Base-by-base conservation (phyloP, 75 land plant species). In the Pinus albicaulis region DNA sequence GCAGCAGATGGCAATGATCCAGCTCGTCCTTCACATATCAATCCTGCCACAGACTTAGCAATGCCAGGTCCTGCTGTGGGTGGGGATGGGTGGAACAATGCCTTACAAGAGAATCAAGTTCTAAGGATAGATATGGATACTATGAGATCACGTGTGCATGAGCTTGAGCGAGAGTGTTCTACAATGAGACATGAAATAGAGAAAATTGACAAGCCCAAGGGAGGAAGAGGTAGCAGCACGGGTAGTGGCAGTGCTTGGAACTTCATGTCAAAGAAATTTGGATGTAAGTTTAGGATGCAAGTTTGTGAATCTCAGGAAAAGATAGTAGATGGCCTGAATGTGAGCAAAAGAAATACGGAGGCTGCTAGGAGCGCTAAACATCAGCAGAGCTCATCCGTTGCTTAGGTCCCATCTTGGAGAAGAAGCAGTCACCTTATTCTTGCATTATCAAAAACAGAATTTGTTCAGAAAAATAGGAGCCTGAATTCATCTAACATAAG, bases 61-160 rank as follows among this genome's bases (percentile, higher is more conserved):
- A 38, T 68, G 71, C 22, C 71, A 41, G 48, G 24, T n/a, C 26
- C 57, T 16, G 36, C n/a, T 14, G 31, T 25, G 31, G 55, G 28
- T 12, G 74, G 74, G 57, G 57, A 55, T 16, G 26, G 57, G 24
- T 89, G 98, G 98, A 81, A 80, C 72, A 72, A 79, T 69, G 86
- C 92, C 23, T 65, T 81, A 22, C 82, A 86, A 77, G 92, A 89
- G 76, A 94, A 92, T 82, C 95, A 92, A 77, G 86, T 88, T 76
- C 82, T 94, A 74, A 84, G 86, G 76, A 76, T 94, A 73, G 95
- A 92, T 75, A 94, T 94, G 95, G 95, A 94, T 66, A 87, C 84
- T 76, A 88, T 94, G 95, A 80, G 88, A 82, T 63, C 81, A 26
- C 80, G 97, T 48, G 97, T 94, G 75, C 80, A 81, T 26, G 87